Evolutionary conservation across 257 asterid species (phyloP), one percentile per base, ranked within the genome.

Genomic region (Nicotiana tabacum): DNA sequence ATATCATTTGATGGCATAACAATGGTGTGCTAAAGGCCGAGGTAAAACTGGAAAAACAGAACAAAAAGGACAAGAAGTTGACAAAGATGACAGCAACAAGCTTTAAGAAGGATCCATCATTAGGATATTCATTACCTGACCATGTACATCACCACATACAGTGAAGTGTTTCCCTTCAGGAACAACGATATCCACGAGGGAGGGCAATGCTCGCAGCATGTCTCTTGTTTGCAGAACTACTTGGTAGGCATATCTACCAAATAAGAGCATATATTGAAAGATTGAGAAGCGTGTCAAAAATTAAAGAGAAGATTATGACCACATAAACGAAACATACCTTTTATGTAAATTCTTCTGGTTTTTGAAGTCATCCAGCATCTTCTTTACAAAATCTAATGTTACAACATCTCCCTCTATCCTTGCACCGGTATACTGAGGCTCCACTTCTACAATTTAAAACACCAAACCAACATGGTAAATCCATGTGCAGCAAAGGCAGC

Each of bases 141-240:
- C 99, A 91, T 96, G 99, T 66, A 96, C 98, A 87, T 96, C 99
- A 84, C 99, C 99, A 66, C 99, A 96, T 30, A 96, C 99, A 60
- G 97, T 96, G 91, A 96, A 91, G 87, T 91, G 98, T 65, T 96
- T 94, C 83, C 98, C 98, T 32, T 85, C 88, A 61, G 97, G 93
- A 76, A 96, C 96, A 82, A 84, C 87, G 66, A 96, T 92, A 88
- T 95, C 98, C 66, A 96, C 97, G 78, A 96, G 99, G 82, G 99
- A 93, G 81, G 99, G 99, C 93, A 95, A 83, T 64, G 93, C 90
- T 81, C 85, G 93, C 80, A 95, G 87, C 91, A 92, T 82, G 53
- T 92, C 93, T 89, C 93, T 96, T 77, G 87, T 88, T 83, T 93
- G 95, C 86, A 96, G 88, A 67, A 95, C 98, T 87, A 96, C 91